Evolutionary conservation across 768 basidiomycete species (phyloP).

Genomic region (Boletus subcaerulescens): DNA sequence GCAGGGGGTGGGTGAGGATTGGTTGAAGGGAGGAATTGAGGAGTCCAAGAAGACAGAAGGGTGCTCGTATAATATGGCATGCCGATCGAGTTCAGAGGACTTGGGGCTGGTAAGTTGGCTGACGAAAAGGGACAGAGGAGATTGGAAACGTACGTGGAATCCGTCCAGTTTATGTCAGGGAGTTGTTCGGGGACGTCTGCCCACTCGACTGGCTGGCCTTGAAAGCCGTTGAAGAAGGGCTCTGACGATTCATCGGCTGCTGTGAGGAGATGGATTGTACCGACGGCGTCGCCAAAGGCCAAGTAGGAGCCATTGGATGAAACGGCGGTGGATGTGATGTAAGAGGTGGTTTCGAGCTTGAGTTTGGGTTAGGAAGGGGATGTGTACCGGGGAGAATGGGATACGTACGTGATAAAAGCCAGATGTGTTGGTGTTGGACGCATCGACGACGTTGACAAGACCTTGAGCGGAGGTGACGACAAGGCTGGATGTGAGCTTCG

Average conservation of each 20-base stretch:
- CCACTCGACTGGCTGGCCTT: slow-evolving; percentile 84
- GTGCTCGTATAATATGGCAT: slow-evolving; percentile 77
- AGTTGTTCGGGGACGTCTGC: slow-evolving; percentile 68
- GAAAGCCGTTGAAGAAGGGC: slow-evolving; percentile 83
- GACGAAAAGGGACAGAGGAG: neutral
- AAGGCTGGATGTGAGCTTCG: slow-evolving; percentile 70
- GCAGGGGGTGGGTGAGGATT: slow-evolving; percentile 58
- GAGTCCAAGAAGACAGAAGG: slow-evolving; percentile 66
- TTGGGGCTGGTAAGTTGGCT: slow-evolving; percentile 26
- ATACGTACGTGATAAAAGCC: slow-evolving; percentile 76
- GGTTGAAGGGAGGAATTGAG: slow-evolving; percentile 53
- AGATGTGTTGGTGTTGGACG: slow-evolving; percentile 59
- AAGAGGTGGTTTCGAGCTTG: slow-evolving; percentile 71
- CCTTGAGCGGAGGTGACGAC: slow-evolving; percentile 79
- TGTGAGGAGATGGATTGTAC: slow-evolving; percentile 76
- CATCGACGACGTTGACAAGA: slow-evolving; percentile 81
- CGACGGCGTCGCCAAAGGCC: slow-evolving; percentile 88
- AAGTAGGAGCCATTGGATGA: slow-evolving; percentile 89
- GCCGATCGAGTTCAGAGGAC: slow-evolving; percentile 86
- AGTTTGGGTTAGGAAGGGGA: slow-evolving; percentile 4
- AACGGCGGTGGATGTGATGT: slow-evolving; percentile 74
- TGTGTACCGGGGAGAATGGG: neutral
- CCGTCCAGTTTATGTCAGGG: slow-evolving; percentile 76
- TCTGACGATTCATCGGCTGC: slow-evolving; percentile 60
- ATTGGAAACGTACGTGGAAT: slow-evolving; percentile 60